phyloP scores from a whole-genome alignment of 257 asterid genomes.

The Gentiana dahurica region DNA sequence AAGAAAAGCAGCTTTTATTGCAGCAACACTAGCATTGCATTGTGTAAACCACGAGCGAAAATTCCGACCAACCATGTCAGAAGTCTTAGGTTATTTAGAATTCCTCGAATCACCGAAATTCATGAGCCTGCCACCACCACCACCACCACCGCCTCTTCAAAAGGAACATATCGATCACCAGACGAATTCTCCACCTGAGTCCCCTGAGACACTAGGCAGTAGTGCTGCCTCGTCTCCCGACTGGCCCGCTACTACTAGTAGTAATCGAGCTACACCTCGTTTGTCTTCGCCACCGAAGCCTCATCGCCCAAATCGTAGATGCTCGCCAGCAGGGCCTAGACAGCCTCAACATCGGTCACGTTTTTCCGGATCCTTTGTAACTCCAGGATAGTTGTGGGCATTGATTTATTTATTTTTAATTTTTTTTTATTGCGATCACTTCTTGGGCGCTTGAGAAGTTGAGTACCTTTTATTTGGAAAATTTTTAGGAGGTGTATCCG shows the following conservation, averaged over 20 bases:
- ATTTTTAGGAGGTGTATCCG: too few relatives aligned
- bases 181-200: not conserved
- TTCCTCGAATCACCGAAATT: slow-evolving; percentile 15
- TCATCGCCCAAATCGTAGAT: not conserved
- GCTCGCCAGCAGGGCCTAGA: slow-evolving; percentile 1
- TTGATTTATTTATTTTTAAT: too few relatives aligned
- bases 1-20: slow-evolving; percentile 19
- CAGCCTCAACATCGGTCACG: slow-evolving; percentile 8
- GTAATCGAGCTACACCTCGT: slow-evolving; percentile 1
- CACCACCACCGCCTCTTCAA: not conserved
- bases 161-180: too few relatives aligned
- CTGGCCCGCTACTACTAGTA: slow-evolving; percentile 1
- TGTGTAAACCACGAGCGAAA: slow-evolving; percentile 22
- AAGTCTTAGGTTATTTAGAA: slow-evolving; percentile 19
- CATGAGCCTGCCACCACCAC: not conserved
- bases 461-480: too few relatives aligned
- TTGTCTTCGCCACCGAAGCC: not conserved
- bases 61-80: slow-evolving; percentile 25
- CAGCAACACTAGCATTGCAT: slow-evolving; percentile 24
- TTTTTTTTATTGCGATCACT: too few relatives aligned
- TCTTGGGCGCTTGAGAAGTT: too few relatives aligned
- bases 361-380: slow-evolving; percentile 4
- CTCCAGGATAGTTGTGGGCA: not conserved
- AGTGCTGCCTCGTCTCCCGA: not conserved
- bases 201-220: not conserved